phyloP scores from a whole-genome alignment of 2,329 filamentous ascomycete species.

The Talaromyces islandicus region DNA sequence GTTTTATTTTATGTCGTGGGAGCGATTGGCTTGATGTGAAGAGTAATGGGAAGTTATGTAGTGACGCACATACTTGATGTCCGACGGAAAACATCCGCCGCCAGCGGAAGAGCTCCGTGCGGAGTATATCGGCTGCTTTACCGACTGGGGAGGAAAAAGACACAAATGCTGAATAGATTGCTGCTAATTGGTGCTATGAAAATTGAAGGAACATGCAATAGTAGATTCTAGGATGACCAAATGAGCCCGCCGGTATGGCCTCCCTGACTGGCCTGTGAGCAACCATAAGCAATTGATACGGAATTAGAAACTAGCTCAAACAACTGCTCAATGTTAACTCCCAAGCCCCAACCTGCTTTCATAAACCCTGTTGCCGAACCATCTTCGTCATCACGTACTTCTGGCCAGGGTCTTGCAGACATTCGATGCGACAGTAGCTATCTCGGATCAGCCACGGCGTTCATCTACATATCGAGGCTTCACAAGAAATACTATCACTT shows the following conservation, averaged over 20 bases:
- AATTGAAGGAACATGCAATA: neutral
- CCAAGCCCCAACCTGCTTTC: neutral
- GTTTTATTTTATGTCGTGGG: neutral
- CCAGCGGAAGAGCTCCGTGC: neutral
- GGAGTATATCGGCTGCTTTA: neutral
- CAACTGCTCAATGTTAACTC: neutral
- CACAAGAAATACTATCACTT: neutral
- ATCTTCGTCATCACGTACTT: neutral
- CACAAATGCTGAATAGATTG: neutral
- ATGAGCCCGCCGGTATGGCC: neutral
- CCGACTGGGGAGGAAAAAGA: neutral
- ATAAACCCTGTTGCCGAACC: neutral
- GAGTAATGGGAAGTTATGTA: neutral
- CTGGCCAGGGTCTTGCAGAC: neutral
- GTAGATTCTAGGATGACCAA: neutral
- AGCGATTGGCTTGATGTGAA: neutral
- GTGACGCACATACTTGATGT: neutral
- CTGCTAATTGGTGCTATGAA: neutral
- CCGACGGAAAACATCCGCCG: neutral
- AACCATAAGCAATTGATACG: neutral
- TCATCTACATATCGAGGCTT: neutral
- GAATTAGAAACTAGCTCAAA: neutral
- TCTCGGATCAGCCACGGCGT: neutral
- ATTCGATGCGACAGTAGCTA: neutral
- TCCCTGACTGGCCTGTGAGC: neutral